Base-by-base conservation (phyloP, 768 basidiomycete genomes). In the Dentipellis sp. region DNA sequence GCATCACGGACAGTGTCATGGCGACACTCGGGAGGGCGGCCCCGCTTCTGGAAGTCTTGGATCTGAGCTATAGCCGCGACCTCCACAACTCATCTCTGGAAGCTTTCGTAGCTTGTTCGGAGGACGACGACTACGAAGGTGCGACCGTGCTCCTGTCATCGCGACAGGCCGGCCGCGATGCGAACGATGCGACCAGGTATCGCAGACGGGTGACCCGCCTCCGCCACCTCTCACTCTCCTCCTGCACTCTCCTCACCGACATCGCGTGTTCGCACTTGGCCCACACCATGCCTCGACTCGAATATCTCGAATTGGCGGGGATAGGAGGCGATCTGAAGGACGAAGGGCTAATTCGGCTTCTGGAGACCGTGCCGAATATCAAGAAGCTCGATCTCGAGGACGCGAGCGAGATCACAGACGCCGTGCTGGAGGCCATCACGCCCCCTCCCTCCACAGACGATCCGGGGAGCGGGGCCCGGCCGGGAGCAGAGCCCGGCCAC, bases 331-430 rank as follows among this genome's bases (percentile, higher is more conserved):
- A 83, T 48, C 68, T 94, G 58, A 80, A 77, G 59, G 83, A 90
- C 58, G 80, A 79, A 2, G 92, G 91, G n/a, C 70, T 97, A 7
- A 71, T 91, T 16, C 75, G 76, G 45, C 75, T 97, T 19, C 70
- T 97, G 37, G 70, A 69, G 47, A 86, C 85, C 12, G 85, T 84
- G 2, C 88, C 88, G 1, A 67, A 75, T 58, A 82, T 97, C 49
- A 77, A 83, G 54, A 81, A 80, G 47, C 71, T 95, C 40, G 94
- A 97, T 66, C 72, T 97, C n/a, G 94, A 95, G 65, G 88, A 91
- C 60, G 90, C 90, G 6, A 68, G 70, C 11, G 78, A 83, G 16
- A 80, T 94, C 53, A 86, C 81, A 1, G 91, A 95, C 67, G 70
- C 74, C 2, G 77, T 93, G n/a, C 67, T 95, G 22, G 71, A 73